Evolutionary conservation across 225 moss, liverwort and hornwort genomes (phyloP).

Genomic region (Thuidium tamariscinum): DNA sequence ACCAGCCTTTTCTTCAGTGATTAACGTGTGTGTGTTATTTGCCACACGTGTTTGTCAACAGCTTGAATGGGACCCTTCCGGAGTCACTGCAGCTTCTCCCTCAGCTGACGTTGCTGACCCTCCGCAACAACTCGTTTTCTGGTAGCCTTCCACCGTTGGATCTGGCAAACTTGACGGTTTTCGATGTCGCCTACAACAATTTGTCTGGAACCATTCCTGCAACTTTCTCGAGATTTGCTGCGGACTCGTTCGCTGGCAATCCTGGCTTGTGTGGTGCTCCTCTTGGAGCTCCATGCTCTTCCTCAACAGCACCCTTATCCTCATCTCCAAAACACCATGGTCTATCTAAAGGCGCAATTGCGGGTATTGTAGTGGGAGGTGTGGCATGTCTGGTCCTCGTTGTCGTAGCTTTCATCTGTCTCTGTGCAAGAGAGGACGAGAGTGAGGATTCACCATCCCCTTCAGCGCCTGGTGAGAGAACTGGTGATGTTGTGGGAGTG

Average conservation of each 20-base stretch:
- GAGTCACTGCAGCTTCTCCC: constrained; percentile 11
- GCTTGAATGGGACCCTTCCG: constrained; percentile 22
- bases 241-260: constrained; percentile 40
- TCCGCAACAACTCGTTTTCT: constrained; percentile 39
- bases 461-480: background rate
- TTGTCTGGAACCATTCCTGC: constrained; percentile 55
- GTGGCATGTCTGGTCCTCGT: constrained; percentile 2
- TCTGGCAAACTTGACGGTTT: constrained; percentile 11
- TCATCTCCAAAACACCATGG: background rate
- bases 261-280: constrained; percentile 52
- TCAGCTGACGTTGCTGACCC: constrained; percentile 5
- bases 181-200: constrained; percentile 50
- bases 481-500: background rate
- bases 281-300: background rate
- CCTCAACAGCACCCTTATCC: background rate
- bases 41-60: background rate
- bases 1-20: background rate
- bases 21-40: background rate
- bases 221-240: constrained; percentile 27
- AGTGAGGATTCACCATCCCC: constrained; percentile 1
- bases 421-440: constrained; percentile 7
- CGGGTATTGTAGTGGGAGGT: constrained; percentile 26
- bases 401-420: background rate
- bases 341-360: constrained; percentile 14
- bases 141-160: constrained; percentile 45